Base-by-base conservation (phyloP, 208 protist genomes). In the Leishmania martiniquensis region DNA sequence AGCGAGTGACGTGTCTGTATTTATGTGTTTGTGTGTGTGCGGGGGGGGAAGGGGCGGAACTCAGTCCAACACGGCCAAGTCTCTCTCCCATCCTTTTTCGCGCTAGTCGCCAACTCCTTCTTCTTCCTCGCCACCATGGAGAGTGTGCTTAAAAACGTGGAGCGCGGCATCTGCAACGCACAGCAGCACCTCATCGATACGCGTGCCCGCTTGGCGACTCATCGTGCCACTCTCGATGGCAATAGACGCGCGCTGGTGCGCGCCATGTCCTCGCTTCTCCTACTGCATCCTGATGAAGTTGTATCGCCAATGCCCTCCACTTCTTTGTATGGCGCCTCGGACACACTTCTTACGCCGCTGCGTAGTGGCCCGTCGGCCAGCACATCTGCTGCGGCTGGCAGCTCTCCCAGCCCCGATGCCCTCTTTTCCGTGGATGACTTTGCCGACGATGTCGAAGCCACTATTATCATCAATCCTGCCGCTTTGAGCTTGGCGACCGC, bases 121-220 rank as follows among this genome's bases (percentile, higher is more conserved):
- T 0, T 67, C 37, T 44, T 49, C 25, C 6, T 67, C 7, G 42
- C 42, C 42, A 13, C 42, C 37, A 73, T 85, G 77, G 77, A 85
- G 25, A 34, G 29, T 34, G 32, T 62, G 10, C 9, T 82, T 13
- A 54, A 77, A 25, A 57, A 66, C 1, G 59, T 86, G 1, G 73
- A 77, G 39, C n/a, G n/a, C 3, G 74, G 74, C 37, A 39, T 80
- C 6, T 29, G 57, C 12, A 67, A 65, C 22, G n/a, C 47, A 39
- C 22, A 51, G n/a, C 82, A 72, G 42, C 73, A 51, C 10, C 62
- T 75, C 47, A 66, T 51, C 15, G 54, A 72, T 39, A 45, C 75
- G 39, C 54, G 71, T 22, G 22, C 42, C 13, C 52, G 73, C 34
- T n/a, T 86, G 22, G 44, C 29, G 59, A 68, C 63, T 4, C 67